Conservation (phyloP, 768 basidiomycete genomes). For the Mycena olivaceomarginata region DNA sequence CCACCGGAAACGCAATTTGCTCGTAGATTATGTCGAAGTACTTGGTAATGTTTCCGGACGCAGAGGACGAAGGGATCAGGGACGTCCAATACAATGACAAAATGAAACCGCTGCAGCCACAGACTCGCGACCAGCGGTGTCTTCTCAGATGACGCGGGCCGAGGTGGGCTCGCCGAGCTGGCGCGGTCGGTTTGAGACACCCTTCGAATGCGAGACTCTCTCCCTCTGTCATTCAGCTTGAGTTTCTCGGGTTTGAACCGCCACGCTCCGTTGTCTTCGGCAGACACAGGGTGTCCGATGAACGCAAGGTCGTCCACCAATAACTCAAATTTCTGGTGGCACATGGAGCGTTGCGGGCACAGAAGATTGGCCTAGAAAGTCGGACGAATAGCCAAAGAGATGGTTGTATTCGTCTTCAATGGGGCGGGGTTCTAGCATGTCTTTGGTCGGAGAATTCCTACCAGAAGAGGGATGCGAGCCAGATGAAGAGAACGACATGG, state of each 20-base stretch:
- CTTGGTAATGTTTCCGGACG: constrained; percentile 83
- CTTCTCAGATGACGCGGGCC: constrained; percentile 58
- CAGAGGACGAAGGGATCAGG: constrained; percentile 94
- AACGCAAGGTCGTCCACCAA: constrained; percentile 94
- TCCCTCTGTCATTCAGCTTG: constrained; percentile 71
- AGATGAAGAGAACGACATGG: constrained; percentile 70
- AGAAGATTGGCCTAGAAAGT: constrained; percentile 89
- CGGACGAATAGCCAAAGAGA: constrained; percentile 87
- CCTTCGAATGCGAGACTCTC: constrained; percentile 69
- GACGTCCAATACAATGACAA: constrained; percentile 91
- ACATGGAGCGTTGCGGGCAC: constrained; percentile 86
- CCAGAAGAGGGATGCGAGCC: constrained; percentile 69
- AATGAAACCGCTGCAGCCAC: constrained; percentile 88
- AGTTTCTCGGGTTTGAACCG: constrained; percentile 79
- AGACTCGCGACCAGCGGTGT: constrained; percentile 55
- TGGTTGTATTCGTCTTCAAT: constrained; percentile 74
- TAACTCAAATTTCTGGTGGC: constrained; percentile 96
- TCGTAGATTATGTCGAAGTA: constrained; percentile 93
- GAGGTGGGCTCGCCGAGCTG: constrained; percentile 52
- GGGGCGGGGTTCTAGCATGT: constrained; percentile 60
- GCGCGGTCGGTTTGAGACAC: constrained; percentile 55
- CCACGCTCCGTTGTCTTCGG: constrained; percentile 85
- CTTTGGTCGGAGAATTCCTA: constrained; percentile 70
- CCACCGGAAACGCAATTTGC: constrained; percentile 91
- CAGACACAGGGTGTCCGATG: constrained; percentile 95